A percentile compares a stretch with the other conserved stretches of the same genome.
These are phyloP conservation scores for Penstemon newberryi DNA, from an alignment of 257 asterid genomes.

Conservation along the genomic window DNA sequence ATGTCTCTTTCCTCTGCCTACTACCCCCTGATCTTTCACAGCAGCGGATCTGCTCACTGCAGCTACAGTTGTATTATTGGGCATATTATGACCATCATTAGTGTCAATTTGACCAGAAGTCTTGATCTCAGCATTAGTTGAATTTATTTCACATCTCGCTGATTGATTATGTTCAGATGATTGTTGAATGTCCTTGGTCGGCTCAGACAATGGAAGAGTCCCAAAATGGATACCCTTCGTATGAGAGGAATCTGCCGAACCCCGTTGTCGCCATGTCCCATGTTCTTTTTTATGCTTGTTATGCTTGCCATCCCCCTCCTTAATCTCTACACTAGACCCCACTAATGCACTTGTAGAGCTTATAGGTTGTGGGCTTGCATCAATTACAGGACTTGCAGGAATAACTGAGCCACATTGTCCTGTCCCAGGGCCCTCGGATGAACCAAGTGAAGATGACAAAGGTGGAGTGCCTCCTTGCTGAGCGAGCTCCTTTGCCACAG, in stretches of 20 bases:
- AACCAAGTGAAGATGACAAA: constrained; percentile 34
- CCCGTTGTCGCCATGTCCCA: constrained; percentile 66
- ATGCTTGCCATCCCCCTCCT: constrained; percentile 45
- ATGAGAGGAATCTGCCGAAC: constrained; percentile 42
- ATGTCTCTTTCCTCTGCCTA: constrained; percentile 65
- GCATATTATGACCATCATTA: constrained; percentile 30
- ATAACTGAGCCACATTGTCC: constrained; percentile 37
- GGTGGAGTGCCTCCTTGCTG: constrained; percentile 62
- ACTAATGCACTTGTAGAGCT: constrained; percentile 33
- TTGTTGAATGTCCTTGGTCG: constrained; percentile 36
- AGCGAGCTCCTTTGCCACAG: constrained; percentile 87
- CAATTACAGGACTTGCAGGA: constrained; percentile 26
- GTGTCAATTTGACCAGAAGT: constrained; percentile 23
- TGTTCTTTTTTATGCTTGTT: constrained; percentile 59
- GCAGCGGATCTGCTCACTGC: constrained; percentile 36
- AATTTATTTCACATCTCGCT: constrained; percentile 34
- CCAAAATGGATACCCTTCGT: constrained; percentile 32
- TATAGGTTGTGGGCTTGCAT: constrained; percentile 35
- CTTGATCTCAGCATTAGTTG: constrained; percentile 37
- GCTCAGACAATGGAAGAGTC: constrained; percentile 40
- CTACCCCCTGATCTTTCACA: constrained; percentile 52
- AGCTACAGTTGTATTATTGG: constrained; percentile 29
- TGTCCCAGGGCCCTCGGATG: constrained; percentile 39
- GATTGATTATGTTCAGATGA: constrained; percentile 34
- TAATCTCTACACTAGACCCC: constrained; percentile 38